phyloP scores from a whole-genome alignment of 148 eudicot genomes.

The Silene conica region DNA sequence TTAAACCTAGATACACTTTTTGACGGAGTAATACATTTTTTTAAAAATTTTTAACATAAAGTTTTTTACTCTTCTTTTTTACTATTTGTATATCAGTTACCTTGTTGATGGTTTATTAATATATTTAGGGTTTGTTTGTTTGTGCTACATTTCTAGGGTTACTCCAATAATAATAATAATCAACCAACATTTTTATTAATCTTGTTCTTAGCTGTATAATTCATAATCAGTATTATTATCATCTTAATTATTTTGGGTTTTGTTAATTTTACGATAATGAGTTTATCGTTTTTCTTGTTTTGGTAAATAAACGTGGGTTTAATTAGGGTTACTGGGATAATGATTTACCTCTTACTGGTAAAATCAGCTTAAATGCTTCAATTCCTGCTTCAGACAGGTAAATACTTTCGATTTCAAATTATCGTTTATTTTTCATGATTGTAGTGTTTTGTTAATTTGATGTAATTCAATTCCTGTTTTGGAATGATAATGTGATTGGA shows the following conservation, averaged over 20 bases:
- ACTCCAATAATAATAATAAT: background rate
- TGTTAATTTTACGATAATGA: background rate
- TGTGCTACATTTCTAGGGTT: conserved; percentile 17
- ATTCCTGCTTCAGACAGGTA: conserved; percentile 41
- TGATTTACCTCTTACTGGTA: conserved; percentile 25
- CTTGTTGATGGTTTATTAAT: background rate
- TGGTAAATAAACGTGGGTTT: too few species aligned
- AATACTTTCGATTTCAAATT: background rate
- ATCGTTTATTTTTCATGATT: background rate
- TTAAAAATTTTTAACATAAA: too few species aligned
- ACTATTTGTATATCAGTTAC: too few species aligned
- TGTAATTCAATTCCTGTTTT: conserved; percentile 13
- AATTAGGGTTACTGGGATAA: conserved; percentile 35
- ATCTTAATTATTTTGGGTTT: background rate
- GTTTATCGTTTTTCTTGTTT: background rate
- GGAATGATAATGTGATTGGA: background rate
- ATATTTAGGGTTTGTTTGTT: conserved; percentile 15
- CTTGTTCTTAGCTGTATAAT: conserved; percentile 7
- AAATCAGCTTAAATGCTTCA: conserved; percentile 20
- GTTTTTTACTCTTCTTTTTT: background rate
- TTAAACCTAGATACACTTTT: too few species aligned
- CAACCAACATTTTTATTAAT: too few species aligned
- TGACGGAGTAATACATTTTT: too few species aligned
- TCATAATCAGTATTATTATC: background rate
- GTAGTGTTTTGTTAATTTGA: conserved; percentile 5